These are phyloP conservation scores for Daedaleopsis sinensis DNA, from an alignment of 768 basidiomycete species.

Conservation along the genomic window DNA sequence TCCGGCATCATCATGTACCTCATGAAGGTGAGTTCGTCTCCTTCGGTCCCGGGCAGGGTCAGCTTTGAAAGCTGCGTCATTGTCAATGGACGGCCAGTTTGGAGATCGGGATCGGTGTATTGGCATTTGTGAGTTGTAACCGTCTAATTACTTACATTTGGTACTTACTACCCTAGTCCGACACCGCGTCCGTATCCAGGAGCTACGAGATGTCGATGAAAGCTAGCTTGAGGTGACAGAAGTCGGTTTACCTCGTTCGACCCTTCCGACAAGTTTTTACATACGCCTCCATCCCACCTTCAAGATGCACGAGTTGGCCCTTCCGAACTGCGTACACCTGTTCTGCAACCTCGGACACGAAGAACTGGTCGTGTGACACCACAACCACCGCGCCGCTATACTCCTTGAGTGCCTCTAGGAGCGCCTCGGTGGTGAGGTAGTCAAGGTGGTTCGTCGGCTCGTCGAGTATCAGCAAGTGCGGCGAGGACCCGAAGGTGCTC, in stretches of 20 bases:
- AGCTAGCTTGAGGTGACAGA: too few relatives aligned
- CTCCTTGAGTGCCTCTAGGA: conserved; percentile 95
- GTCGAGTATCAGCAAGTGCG: conserved; percentile 92
- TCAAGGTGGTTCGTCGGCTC: conserved; percentile 94
- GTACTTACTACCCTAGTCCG: too few relatives aligned
- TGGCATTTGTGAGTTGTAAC: too few relatives aligned
- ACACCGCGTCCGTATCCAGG: too few relatives aligned
- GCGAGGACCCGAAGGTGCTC: conserved; percentile 90
- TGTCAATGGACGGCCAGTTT: too few relatives aligned
- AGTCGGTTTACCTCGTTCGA: not conserved
- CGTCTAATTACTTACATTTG: too few relatives aligned
- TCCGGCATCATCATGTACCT: too few relatives aligned
- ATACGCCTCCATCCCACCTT: conserved; percentile 19
- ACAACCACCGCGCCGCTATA: conserved; percentile 98
- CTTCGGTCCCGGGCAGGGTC: too few relatives aligned
- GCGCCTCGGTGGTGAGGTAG: conserved; percentile 94
- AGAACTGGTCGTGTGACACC: conserved; percentile 97
- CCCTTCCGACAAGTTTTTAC: conserved; percentile 11
- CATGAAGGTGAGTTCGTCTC: too few relatives aligned
- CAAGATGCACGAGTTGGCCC: conserved; percentile 71
- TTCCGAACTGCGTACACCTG: conserved; percentile 93
- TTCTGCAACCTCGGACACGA: conserved; percentile 95
- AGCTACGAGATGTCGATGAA: too few relatives aligned
- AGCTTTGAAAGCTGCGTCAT: too few relatives aligned
- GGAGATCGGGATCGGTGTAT: too few relatives aligned